Evolutionary conservation across 192 early-diverging fungal genomes (phyloP).

Genomic region (Gryganskiella cystojenkinii): DNA sequence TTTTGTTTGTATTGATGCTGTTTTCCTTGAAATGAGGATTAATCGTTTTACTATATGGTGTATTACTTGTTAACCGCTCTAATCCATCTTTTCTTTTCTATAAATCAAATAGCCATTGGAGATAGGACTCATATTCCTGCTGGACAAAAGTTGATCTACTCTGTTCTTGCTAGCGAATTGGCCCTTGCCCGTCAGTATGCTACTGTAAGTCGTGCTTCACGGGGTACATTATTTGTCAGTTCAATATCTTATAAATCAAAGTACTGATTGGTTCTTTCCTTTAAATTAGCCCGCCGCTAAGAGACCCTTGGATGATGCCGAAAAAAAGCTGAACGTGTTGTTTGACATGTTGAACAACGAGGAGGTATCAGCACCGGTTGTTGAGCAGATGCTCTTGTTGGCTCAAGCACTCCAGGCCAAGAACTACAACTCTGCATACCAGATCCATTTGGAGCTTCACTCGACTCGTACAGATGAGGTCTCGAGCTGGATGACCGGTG

Average conservation of each 20-base stretch:
- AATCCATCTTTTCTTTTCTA: background rate
- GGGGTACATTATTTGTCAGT: too few species aligned
- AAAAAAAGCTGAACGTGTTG: constrained; percentile 80
- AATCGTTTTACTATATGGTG: background rate
- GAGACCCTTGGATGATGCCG: constrained; percentile 84
- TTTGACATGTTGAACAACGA: constrained; percentile 91
- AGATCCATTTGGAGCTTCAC: constrained; percentile 48
- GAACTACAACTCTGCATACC: constrained; percentile 53
- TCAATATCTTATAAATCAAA: too few species aligned
- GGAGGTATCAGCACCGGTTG: constrained; percentile 70
- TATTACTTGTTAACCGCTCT: background rate
- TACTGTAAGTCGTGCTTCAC: constrained; percentile 53
- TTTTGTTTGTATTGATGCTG: background rate
- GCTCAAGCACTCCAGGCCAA: constrained; percentile 62
- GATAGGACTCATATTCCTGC: constrained; percentile 88
- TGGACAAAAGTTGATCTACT: constrained; percentile 72
- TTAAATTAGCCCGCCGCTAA: constrained; percentile 72
- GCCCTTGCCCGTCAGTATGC: constrained; percentile 60
- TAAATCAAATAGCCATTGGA: constrained; percentile 72
- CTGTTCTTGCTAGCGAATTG: constrained; percentile 63
- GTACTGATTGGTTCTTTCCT: background rate
- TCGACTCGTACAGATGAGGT: constrained; percentile 51
- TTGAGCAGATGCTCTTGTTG: constrained; percentile 69
- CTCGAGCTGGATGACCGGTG: constrained; percentile 52
- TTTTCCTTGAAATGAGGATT: background rate